Conservation (phyloP, 176 grass and related monocot genomes). For the Thalia dealbata region DNA sequence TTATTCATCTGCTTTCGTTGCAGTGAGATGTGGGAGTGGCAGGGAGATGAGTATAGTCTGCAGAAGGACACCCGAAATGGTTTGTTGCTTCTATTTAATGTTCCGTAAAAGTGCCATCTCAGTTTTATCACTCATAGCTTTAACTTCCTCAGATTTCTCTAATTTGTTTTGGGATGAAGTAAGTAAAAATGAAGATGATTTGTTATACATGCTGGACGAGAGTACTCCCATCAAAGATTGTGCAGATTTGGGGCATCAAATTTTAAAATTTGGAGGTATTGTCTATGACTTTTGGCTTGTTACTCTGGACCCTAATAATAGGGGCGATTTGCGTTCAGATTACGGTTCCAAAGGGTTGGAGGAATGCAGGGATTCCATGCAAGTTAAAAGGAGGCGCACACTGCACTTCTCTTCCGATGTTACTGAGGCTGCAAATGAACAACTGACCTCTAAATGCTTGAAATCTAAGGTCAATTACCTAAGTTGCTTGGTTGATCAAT, state of each 20-base stretch:
- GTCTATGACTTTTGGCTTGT: neutral
- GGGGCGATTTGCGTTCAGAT: conserved; percentile 25
- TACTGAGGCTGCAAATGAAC: conserved; percentile 26
- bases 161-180: conserved; percentile 48
- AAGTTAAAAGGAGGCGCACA: conserved; percentile 76
- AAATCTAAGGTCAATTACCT: conserved; percentile 2
- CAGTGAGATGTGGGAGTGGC: conserved; percentile 78
- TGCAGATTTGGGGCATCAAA: conserved; percentile 46
- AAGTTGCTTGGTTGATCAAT: neutral
- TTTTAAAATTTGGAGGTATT: conserved; percentile 57
- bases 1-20: conserved; percentile 14
- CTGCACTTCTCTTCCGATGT: conserved; percentile 77
- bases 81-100: conserved; percentile 18
- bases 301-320: conserved; percentile 17
- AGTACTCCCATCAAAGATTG: conserved; percentile 95
- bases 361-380: conserved; percentile 64
- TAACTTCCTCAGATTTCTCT: conserved; percentile 30
- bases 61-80: conserved; percentile 53
- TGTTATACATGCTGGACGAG: conserved; percentile 58
- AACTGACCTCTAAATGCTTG: neutral
- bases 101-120: neutral
- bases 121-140: neutral
- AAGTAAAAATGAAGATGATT: conserved; percentile 33
- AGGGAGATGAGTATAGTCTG: conserved; percentile 43
- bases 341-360: conserved; percentile 45